Conservation (phyloP, 495 filamentous ascomycete genomes). For the Talaromyces nanjingensis region DNA sequence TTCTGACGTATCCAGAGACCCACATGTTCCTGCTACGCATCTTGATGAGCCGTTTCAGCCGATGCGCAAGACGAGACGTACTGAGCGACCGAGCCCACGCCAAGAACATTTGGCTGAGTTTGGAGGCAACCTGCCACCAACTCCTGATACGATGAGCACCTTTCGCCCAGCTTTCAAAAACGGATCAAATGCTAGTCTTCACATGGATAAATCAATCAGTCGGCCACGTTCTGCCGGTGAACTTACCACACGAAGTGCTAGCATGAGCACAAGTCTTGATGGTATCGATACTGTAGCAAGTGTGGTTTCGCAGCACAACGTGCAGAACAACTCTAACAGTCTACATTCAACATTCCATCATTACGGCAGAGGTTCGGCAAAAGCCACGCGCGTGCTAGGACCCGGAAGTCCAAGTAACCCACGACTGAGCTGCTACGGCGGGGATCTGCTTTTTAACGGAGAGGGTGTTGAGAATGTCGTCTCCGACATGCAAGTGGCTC, state of each 20-base stretch:
- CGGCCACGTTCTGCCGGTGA: conserved; percentile 32
- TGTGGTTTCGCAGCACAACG: conserved; percentile 19
- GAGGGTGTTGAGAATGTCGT: conserved; percentile 16
- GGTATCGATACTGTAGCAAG: conserved; percentile 27
- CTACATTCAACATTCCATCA: conserved; percentile 19
- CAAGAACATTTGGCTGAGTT: conserved; percentile 18
- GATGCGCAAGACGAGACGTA: neutral
- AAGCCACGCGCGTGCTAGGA: conserved; percentile 19
- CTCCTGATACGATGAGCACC: conserved; percentile 41
- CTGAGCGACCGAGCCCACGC: neutral
- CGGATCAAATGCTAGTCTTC: conserved; percentile 30
- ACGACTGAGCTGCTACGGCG: conserved; percentile 16
- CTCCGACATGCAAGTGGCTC: conserved; percentile 15
- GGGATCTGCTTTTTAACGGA: conserved; percentile 17
- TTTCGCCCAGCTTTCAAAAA: conserved; percentile 24
- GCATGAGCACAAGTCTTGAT: conserved; percentile 21
- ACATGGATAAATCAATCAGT: conserved; percentile 19
- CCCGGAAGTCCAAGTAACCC: conserved; percentile 22
- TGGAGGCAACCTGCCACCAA: conserved; percentile 33
- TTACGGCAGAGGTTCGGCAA: conserved; percentile 25
- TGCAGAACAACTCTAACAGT: conserved; percentile 19
- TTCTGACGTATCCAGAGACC: conserved; percentile 7
- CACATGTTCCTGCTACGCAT: neutral
- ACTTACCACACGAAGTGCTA: conserved; percentile 24
- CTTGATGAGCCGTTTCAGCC: neutral